phyloP scores from a whole-genome alignment of 306 rosid species.

The Fragaria vesca region DNA sequence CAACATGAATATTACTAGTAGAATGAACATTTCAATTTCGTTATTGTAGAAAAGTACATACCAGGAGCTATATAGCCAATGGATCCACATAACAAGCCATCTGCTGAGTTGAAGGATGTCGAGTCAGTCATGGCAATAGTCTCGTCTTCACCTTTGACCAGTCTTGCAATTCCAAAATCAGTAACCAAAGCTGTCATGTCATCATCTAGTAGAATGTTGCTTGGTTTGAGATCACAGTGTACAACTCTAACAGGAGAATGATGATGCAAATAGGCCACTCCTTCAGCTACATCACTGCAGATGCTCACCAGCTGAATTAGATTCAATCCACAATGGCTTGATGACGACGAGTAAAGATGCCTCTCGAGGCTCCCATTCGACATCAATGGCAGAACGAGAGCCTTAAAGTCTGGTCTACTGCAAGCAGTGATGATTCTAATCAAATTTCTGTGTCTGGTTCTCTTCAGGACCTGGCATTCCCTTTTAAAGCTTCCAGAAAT shows the following conservation, averaged over 20 bases:
- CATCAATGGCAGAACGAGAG: conserved; percentile 90
- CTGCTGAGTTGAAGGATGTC: conserved; percentile 56
- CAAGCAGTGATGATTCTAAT: conserved; percentile 82
- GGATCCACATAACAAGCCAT: conserved; percentile 79
- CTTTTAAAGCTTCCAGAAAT: conserved; percentile 70
- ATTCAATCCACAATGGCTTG: conserved; percentile 39
- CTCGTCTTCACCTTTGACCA: conserved; percentile 46
- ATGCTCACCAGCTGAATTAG: conserved; percentile 69
- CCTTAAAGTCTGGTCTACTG: conserved; percentile 73
- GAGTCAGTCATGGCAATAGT: conserved; percentile 26
- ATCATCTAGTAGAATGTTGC: conserved; percentile 83
- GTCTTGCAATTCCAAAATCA: conserved; percentile 88
- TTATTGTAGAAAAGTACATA: conserved; percentile 25
- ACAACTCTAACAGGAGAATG: conserved; percentile 74
- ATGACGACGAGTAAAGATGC: conserved; percentile 51
- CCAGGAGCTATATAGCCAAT: conserved; percentile 96
- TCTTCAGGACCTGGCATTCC: conserved; percentile 69
- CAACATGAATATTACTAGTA: background rate
- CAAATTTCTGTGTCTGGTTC: conserved; percentile 77
- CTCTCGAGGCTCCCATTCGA: conserved; percentile 83
- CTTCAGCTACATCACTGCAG: conserved; percentile 88
- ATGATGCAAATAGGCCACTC: conserved; percentile 82
- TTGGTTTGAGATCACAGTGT: conserved; percentile 92
- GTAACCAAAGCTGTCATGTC: conserved; percentile 83
- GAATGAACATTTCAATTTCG: background rate